Conservation (phyloP, 306 rosid species). For the Abrus pulchellus region DNA sequence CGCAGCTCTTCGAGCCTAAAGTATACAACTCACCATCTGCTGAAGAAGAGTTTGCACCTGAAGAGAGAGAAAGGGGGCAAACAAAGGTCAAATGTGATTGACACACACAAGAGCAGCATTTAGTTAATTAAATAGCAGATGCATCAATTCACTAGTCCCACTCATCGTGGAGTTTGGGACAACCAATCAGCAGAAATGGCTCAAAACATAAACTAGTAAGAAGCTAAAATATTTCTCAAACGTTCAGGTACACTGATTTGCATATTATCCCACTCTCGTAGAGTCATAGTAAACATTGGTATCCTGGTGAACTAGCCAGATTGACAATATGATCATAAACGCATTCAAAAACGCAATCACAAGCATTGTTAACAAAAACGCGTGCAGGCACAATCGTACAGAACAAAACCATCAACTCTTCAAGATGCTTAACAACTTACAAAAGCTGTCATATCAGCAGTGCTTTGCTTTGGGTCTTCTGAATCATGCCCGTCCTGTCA, state of each 20-base stretch:
- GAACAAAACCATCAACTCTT: neutral
- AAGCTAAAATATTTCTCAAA: neutral
- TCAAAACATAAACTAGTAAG: conserved; percentile 13
- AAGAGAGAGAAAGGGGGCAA: conserved; percentile 16
- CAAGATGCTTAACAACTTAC: conserved; percentile 62
- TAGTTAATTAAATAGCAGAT: neutral
- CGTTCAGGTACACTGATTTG: conserved; percentile 18
- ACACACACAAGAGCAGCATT: conserved; percentile 4
- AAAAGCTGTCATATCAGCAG: conserved; percentile 97
- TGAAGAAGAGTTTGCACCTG: conserved; percentile 97
- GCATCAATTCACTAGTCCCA: conserved; percentile 23
- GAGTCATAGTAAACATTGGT: neutral
- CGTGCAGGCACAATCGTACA: neutral
- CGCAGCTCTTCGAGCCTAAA: conserved; percentile 36
- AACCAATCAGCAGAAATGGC: neutral
- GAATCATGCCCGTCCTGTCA: conserved; percentile 84
- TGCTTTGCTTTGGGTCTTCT: conserved; percentile 85
- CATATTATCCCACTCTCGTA: neutral
- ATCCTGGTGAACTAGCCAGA: neutral
- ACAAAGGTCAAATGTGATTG: conserved; percentile 34
- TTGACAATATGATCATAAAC: conserved; percentile 8
- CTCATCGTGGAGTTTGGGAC: conserved; percentile 11
- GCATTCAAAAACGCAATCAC: neutral
- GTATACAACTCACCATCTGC: conserved; percentile 85
- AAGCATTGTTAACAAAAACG: conserved; percentile 19